phyloP scores from a whole-genome alignment of 208 protist species.

The Crithidia fasciculata region DNA sequence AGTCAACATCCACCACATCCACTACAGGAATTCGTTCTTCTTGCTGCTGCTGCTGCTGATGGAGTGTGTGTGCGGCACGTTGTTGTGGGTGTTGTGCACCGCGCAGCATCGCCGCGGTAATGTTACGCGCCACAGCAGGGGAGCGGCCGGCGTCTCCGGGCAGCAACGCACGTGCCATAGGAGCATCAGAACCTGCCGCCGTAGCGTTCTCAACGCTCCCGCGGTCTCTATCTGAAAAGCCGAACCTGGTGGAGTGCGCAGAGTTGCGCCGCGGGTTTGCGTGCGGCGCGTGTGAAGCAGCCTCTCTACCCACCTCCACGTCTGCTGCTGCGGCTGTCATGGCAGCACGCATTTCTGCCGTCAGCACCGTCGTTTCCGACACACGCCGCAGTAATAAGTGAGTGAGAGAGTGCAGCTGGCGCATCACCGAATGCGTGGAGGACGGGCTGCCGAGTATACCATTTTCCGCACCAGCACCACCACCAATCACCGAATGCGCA shows the following conservation, averaged over 20 bases:
- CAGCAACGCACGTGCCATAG: slow-evolving; percentile 1
- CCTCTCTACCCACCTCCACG: background rate
- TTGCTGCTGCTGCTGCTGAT: background rate
- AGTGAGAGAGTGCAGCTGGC: background rate
- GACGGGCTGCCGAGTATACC: background rate
- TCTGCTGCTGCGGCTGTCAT: background rate
- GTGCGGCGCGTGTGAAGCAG: no score
- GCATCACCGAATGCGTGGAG: background rate
- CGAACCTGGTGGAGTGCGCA: no score
- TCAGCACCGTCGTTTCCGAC: background rate
- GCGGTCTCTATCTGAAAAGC: background rate
- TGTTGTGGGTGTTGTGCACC: background rate
- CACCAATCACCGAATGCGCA: background rate
- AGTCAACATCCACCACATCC: slow-evolving; percentile 11
- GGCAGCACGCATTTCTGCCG: background rate
- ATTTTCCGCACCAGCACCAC: background rate
- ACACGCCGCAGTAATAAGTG: background rate
- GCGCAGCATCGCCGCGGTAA: background rate
- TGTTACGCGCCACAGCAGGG: slow-evolving; percentile 6
- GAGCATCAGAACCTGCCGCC: background rate
- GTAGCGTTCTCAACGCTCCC: background rate
- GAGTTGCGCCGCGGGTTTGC: no score
- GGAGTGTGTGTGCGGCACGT: no score
- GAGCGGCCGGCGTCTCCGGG: background rate
- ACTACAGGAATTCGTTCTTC: background rate